A percentile compares a stretch with the other conserved stretches of the same genome.
Conservation (phyloP, 805 yeast species). For the baker's yeast (Saccharomyces cerevisiae) region DNA sequence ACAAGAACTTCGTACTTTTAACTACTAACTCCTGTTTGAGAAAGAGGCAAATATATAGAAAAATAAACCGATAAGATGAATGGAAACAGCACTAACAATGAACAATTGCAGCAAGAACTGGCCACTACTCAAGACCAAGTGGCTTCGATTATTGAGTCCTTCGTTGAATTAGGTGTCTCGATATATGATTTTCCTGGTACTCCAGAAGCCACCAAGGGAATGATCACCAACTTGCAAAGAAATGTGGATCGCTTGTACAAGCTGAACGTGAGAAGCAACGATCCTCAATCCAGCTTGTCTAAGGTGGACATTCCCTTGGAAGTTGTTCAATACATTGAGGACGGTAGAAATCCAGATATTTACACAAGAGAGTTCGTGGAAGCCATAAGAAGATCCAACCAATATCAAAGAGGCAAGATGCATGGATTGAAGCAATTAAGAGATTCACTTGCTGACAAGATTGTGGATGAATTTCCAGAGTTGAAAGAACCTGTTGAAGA, state of each 20-base stretch:
- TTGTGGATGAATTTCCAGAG: constrained; percentile 74
- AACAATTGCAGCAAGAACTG: constrained; percentile 22
- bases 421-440: constrained; percentile 56
- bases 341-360: constrained; percentile 94
- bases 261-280: constrained; percentile 28
- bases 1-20: not conserved
- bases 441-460: constrained; percentile 58
- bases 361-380: constrained; percentile 95
- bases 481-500: constrained; percentile 49
- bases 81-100: not conserved
- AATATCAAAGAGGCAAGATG: constrained; percentile 78
- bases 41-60: not conserved
- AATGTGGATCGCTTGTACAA: constrained; percentile 35
- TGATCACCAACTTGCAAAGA: constrained; percentile 33
- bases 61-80: not conserved
- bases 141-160: constrained; percentile 60
- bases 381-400: constrained; percentile 83
- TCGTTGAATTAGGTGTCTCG: constrained; percentile 81
- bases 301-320: constrained; percentile 62
- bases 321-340: constrained; percentile 86
- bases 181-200: constrained; percentile 93
- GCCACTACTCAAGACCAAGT: constrained; percentile 28
- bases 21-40: not conserved
- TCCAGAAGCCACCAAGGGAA: constrained; percentile 59
- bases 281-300: constrained; percentile 28